Base-by-base conservation (phyloP, 140 eudicot genomes). In the Bidens hawaiensis region DNA sequence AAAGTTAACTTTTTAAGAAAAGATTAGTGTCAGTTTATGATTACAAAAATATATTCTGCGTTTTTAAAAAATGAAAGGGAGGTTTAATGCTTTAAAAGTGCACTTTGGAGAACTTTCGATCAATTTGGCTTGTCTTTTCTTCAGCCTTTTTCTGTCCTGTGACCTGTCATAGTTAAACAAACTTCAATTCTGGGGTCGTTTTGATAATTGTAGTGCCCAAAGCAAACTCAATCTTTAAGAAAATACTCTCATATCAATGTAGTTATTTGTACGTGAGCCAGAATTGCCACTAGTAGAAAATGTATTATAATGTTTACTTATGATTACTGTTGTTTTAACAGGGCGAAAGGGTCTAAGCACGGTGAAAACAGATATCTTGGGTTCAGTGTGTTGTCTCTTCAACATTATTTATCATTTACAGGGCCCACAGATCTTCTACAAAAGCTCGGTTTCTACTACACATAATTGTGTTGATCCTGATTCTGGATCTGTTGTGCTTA, bases 401-500 rank as follows among this genome's bases (percentile, higher is more conserved):
- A 91, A 87, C 76, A 56, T 91, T 26, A 64, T 87, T 49, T 69
- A 75, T 55, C 98, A 82, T 76, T 71, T 91, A 62, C 87, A 80
- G 67, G 85, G 91, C 34, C 79, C 93, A 10, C 9, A 15, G 25
- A 54, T 91, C 52, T 91, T 91, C 77, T 66, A 42, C 68, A 65
- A 34, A 46, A 19, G 48, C 25, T 66, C 58, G 19, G 54, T 36
- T 42, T 55, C 65, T 19, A 26, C 14, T 62, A 34, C 57, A 43
- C 57, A 41, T 40, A 38, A 49, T 48, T 55, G 51, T 64, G 59
- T 43, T 21, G 62, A 58, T 55, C 96, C 98, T 36, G 96, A 91
- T 83, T 64, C 96, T 13, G 98, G 98, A 38, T 82, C 95, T 1
- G 87, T 84, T 19, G 60, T 78, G 67, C 85, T 82, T 70, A 87